phyloP scores from a whole-genome alignment of 306 rosid species.

The Canavalia gladiata region DNA sequence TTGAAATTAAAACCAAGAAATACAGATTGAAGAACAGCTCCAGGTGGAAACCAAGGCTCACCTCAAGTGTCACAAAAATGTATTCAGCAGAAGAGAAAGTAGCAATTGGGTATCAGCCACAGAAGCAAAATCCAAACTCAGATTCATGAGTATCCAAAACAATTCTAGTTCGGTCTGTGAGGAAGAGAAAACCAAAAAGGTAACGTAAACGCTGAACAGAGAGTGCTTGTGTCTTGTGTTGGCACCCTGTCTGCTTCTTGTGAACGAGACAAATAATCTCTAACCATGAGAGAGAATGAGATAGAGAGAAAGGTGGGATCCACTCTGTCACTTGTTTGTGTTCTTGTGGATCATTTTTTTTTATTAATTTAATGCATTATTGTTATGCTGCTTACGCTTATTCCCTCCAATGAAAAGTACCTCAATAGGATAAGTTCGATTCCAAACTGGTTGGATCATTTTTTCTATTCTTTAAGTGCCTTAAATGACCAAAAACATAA shows the following conservation, averaged over 20 bases:
- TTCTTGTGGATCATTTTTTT: neutral
- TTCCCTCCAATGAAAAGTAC: conserved; percentile 28
- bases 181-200: conserved; percentile 47
- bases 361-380: neutral
- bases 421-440: conserved; percentile 27
- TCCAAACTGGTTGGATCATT: conserved; percentile 10
- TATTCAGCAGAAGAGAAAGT: conserved; percentile 42
- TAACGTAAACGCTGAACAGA: conserved; percentile 34
- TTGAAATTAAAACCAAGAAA: conserved; percentile 33
- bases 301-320: conserved; percentile 30
- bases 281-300: conserved; percentile 31
- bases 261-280: conserved; percentile 42
- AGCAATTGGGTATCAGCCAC: conserved; percentile 37
- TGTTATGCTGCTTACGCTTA: neutral
- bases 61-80: conserved; percentile 33
- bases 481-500: neutral
- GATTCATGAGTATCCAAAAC: conserved; percentile 23
- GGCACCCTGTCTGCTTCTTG: conserved; percentile 12
- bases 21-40: conserved; percentile 5
- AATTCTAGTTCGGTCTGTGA: conserved; percentile 37
- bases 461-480: neutral
- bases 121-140: conserved; percentile 39
- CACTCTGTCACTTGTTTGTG: neutral
- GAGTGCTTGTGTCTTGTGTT: neutral
- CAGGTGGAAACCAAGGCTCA: conserved; percentile 41